These are phyloP conservation scores for Wilcoxina mikolae DNA, from an alignment of 495 filamentous ascomycete genomes.

Conservation along the genomic window DNA sequence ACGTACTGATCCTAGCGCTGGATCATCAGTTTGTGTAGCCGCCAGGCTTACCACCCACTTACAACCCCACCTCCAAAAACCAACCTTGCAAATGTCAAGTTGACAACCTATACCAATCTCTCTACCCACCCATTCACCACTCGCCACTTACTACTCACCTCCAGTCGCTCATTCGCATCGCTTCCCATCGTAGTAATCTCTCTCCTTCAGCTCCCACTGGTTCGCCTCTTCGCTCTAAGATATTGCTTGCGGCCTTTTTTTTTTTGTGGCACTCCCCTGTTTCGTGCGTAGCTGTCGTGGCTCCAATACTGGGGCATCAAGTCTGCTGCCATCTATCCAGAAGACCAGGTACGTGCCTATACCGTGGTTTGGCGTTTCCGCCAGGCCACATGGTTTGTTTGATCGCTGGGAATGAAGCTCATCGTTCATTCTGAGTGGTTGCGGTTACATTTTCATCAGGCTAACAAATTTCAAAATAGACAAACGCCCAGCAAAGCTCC, in stretches of 20 bases:
- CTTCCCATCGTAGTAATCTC: not conserved
- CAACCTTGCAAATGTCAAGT: too few species aligned
- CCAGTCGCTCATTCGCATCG: not conserved
- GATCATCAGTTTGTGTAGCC: too few species aligned
- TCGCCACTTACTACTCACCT: not conserved
- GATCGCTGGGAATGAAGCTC: not conserved
- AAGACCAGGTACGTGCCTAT: not conserved
- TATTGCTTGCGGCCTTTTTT: not conserved
- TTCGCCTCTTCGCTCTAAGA: not conserved
- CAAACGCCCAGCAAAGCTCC: not conserved
- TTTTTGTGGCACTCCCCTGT: not conserved
- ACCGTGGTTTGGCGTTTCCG: not conserved
- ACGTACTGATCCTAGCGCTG: too few species aligned
- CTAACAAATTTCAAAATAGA: not conserved
- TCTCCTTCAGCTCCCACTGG: not conserved
- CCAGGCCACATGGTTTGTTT: not conserved
- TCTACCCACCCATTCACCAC: not conserved
- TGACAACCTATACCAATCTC: not conserved
- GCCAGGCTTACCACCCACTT: too few species aligned
- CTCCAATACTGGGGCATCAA: not conserved
- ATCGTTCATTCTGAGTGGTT: not conserved
- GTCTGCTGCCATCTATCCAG: not conserved
- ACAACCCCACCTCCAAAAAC: too few species aligned
- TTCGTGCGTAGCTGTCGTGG: not conserved
- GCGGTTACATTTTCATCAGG: not conserved